These are phyloP conservation scores for Malus orientalis DNA, from an alignment of 306 rosid genomes.

Conservation along the genomic window DNA sequence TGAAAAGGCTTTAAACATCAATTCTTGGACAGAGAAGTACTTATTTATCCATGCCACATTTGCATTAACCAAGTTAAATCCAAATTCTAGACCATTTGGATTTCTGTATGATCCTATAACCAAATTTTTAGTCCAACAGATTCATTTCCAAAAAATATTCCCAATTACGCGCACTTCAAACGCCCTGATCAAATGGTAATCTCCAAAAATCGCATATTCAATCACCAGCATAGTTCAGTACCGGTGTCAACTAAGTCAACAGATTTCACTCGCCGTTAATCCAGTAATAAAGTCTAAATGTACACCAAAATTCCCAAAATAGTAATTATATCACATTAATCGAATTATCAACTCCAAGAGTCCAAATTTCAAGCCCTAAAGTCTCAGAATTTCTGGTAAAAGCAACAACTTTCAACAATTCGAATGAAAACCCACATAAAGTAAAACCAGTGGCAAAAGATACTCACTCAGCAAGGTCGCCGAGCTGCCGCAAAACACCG, in stretches of 20 bases:
- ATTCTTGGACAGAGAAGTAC: not conserved
- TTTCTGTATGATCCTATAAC: not conserved
- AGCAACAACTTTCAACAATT: not conserved
- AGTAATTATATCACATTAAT: not conserved
- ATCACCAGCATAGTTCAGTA: not conserved
- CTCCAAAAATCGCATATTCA: not conserved
- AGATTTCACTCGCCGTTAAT: not conserved
- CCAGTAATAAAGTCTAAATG: not conserved
- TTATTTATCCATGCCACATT: not conserved
- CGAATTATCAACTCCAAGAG: not conserved
- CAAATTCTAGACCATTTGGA: not conserved
- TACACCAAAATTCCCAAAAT: not conserved
- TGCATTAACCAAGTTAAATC: not conserved
- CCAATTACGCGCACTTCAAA: slow-evolving; percentile 1
- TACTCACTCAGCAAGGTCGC: slow-evolving; percentile 87
- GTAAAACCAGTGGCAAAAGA: not conserved
- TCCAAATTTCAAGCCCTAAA: slow-evolving; percentile 6
- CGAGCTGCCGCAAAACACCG: slow-evolving; percentile 94
- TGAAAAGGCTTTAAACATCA: not conserved
- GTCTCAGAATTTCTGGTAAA: slow-evolving; percentile 2
- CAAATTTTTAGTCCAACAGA: not conserved
- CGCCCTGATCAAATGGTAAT: not conserved
- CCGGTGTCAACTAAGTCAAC: slow-evolving; percentile 4
- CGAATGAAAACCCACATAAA: not conserved
- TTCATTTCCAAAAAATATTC: not conserved